Conservation (phyloP, 2,329 filamentous ascomycete genomes). For the Colletotrichum liaoningense region DNA sequence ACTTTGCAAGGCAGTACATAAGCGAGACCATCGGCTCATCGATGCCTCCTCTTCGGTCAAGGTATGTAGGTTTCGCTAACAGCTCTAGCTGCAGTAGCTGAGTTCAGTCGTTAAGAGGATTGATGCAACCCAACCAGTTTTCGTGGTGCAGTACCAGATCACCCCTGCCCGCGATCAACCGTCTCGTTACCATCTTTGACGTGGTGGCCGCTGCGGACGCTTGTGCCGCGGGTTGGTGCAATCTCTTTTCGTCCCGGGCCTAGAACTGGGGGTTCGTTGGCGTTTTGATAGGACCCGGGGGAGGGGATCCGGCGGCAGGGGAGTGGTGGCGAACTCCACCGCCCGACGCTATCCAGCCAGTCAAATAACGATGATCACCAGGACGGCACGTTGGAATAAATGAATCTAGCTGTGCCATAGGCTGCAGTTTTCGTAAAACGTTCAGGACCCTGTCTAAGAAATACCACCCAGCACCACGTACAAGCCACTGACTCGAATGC, state of each 20-base stretch:
- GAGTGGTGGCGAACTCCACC: background rate
- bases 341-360: no score
- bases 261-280: background rate
- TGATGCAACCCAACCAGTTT: no score
- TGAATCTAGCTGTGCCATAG: constrained; percentile 6
- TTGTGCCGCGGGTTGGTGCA: constrained; percentile 7
- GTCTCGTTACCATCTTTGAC: background rate
- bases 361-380: no score
- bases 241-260: constrained; percentile 3
- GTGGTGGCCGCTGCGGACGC: background rate
- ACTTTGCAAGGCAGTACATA: no score
- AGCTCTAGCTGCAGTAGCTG: background rate
- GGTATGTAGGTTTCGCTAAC: background rate
- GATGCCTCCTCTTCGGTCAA: constrained; percentile 5
- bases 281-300: background rate
- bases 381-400: background rate
- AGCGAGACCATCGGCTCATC: background rate
- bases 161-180: constrained; percentile 1
- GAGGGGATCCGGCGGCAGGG: background rate
- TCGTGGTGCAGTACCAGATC: no score
- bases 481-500: no score
- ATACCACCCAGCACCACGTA: no score
- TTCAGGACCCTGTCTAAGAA: no score
- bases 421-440: background rate
- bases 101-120: background rate